phyloP scores from a whole-genome alignment of 1,284 basidiomycete genomes.

The Coniferiporia sulphurascens region DNA sequence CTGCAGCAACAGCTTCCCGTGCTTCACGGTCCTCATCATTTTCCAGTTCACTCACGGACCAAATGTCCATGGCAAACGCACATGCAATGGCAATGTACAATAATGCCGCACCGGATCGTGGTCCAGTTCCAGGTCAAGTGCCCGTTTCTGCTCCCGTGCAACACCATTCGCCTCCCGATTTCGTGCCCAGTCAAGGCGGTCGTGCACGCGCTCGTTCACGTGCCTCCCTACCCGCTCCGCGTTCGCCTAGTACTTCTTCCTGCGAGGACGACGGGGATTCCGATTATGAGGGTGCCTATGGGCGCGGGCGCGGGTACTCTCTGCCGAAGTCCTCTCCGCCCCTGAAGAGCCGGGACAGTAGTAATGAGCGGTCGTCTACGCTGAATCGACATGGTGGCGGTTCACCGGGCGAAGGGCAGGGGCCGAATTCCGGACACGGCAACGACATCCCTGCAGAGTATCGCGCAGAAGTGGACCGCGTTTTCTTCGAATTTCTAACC shows the following conservation, averaged over 20 bases:
- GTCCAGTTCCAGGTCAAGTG: neutral
- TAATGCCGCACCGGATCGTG: neutral
- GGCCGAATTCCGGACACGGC: slow-evolving; percentile 30
- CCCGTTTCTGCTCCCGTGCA: neutral
- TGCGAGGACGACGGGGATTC: slow-evolving; percentile 39
- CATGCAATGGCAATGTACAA: neutral
- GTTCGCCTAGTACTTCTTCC: slow-evolving; percentile 27
- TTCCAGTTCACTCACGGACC: slow-evolving; percentile 2
- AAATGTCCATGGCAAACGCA: neutral
- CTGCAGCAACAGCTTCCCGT: neutral
- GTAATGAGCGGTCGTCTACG: slow-evolving; percentile 8
- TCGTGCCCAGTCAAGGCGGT: slow-evolving; percentile 11
- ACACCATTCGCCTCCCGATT: slow-evolving; percentile 9
- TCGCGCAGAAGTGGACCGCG: slow-evolving; percentile 76
- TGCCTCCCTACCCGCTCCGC: slow-evolving; percentile 20
- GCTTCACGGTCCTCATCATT: slow-evolving; percentile 16
- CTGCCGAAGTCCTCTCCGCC: slow-evolving; percentile 24
- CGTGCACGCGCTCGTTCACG: slow-evolving; percentile 33
- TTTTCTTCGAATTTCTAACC: slow-evolving; percentile 90
- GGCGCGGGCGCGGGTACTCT: slow-evolving; percentile 26
- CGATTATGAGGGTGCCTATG: slow-evolving; percentile 29
- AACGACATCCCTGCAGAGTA: slow-evolving; percentile 81
- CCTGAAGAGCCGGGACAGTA: slow-evolving; percentile 16
- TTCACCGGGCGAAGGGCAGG: slow-evolving; percentile 25
- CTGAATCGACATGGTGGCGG: neutral